These are phyloP conservation scores for Auricularia sp. DNA, from an alignment of 768 basidiomycete genomes.

Conservation along the genomic window DNA sequence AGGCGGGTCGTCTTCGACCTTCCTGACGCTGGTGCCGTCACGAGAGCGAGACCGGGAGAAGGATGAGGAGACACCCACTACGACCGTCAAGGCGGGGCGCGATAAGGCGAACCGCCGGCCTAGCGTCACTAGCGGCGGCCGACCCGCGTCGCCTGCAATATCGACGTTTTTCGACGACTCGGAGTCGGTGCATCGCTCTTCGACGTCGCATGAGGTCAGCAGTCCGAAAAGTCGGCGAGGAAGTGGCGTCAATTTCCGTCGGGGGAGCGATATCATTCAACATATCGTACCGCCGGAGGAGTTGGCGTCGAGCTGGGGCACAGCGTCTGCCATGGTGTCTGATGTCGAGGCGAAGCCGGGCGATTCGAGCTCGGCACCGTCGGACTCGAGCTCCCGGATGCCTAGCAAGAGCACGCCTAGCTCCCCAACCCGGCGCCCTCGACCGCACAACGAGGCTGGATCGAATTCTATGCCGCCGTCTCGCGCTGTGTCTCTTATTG, in stretches of 20 bases:
- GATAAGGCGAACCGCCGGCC: background rate
- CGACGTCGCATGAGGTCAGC: background rate
- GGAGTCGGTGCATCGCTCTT: background rate
- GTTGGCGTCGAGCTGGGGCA: background rate
- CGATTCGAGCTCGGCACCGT: background rate
- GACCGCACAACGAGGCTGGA: background rate
- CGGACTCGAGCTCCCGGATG: background rate
- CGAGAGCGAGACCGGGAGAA: background rate
- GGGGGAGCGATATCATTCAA: background rate
- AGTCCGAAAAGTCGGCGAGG: background rate
- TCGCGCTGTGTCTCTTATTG: background rate
- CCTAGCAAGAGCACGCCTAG: background rate
- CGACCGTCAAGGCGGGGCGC: background rate
- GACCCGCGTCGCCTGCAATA: background rate
- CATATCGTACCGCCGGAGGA: background rate
- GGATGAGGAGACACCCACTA: background rate
- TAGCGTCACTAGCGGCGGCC: background rate
- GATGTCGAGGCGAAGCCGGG: background rate
- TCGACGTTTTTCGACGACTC: slow-evolving; percentile 1
- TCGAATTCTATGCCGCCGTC: background rate
- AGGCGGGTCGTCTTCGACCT: background rate
- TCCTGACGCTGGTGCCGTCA: background rate
- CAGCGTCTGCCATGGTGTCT: background rate
- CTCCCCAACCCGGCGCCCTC: background rate
- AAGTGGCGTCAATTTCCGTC: background rate